Evolutionary conservation across 352 stramenopile species (phyloP).

Genomic region (Phytophthora niederhauseri): DNA sequence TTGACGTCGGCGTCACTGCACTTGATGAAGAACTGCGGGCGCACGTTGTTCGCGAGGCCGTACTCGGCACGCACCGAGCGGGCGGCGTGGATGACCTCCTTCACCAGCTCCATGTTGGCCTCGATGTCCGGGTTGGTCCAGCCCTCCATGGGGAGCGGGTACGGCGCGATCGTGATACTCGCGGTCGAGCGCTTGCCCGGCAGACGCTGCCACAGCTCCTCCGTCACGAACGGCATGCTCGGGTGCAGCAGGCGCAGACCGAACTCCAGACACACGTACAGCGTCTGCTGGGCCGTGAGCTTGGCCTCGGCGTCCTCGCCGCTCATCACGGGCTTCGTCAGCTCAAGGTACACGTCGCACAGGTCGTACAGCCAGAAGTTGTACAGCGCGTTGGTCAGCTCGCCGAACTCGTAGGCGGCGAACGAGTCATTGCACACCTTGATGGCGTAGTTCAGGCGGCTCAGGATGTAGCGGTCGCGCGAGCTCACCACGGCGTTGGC

Average conservation of each 20-base stretch:
- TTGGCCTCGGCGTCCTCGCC: constrained; percentile 80
- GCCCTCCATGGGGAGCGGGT: constrained; percentile 70
- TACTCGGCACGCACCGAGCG: constrained; percentile 94
- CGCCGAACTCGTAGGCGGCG: constrained; percentile 95
- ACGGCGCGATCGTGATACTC: constrained; percentile 84
- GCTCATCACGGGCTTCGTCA: constrained; percentile 97
- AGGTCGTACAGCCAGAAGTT: constrained; percentile 99
- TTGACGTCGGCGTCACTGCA: constrained; percentile 79
- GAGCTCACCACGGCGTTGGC: constrained; percentile 65
- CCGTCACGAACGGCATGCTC: constrained; percentile 98
- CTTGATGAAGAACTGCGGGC: constrained; percentile 91
- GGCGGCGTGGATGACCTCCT: constrained; percentile 96
- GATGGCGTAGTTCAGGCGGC: constrained; percentile 80
- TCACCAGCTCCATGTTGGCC: constrained; percentile 92
- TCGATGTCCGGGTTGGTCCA: constrained; percentile 93
- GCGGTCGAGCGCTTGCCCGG: constrained; percentile 65
- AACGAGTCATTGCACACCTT: constrained; percentile 87
- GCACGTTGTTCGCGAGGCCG: constrained; percentile 79
- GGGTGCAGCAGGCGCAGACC: constrained; percentile 95
- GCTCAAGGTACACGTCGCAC: constrained; percentile 99
- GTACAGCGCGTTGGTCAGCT: constrained; percentile 96
- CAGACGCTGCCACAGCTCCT: constrained; percentile 92
- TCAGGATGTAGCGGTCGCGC: constrained; percentile 87
- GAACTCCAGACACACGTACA: constrained; percentile 88
- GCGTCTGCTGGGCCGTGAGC: constrained; percentile 78